Percentiles rank a stretch among this genome's conserved stretches.
These are phyloP conservation scores for Gossypium australe DNA, from an alignment of 345 rosid genomes.

Conservation along the genomic window DNA sequence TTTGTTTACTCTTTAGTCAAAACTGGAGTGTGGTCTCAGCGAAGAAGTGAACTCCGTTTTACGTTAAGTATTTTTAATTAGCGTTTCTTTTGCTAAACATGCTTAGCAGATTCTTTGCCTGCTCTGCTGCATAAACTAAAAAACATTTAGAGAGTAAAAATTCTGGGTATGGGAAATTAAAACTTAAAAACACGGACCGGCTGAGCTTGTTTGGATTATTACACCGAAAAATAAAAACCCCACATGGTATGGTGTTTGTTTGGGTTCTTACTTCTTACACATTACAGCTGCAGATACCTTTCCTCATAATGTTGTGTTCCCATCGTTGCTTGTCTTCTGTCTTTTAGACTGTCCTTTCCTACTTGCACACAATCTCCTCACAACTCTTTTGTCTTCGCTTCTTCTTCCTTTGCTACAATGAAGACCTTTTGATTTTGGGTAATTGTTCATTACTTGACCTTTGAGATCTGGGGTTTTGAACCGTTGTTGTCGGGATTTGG, in stretches of 20 bases:
- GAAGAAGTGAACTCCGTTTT: neutral
- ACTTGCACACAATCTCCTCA: conserved; percentile 12
- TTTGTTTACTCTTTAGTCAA: neutral
- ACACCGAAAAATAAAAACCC: conserved; percentile 22
- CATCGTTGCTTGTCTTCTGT: conserved; percentile 23
- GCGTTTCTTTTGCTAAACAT: neutral
- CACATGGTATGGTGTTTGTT: conserved; percentile 33
- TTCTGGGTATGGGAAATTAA: conserved; percentile 7
- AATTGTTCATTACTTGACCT: conserved; percentile 29
- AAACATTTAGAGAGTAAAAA: conserved; percentile 19
- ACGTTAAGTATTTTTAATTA: neutral
- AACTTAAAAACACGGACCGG: neutral
- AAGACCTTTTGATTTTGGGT: conserved; percentile 21
- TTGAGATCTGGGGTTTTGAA: conserved; percentile 45
- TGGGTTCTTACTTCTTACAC: conserved; percentile 15
- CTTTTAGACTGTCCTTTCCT: conserved; percentile 14
- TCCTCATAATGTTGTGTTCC: conserved; percentile 37
- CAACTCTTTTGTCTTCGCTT: conserved; percentile 17
- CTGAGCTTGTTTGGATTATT: conserved; percentile 20
- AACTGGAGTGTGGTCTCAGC: neutral
- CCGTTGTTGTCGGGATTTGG: conserved; percentile 13
- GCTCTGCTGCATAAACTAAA: neutral
- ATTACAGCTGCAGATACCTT: conserved; percentile 36
- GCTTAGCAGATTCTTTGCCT: neutral
- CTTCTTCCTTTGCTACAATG: conserved; percentile 20